A percentile compares a stretch with the other conserved stretches of the same genome.
phyloP scores from a whole-genome alignment of 169 alveolate species.

The Theileria parva region DNA sequence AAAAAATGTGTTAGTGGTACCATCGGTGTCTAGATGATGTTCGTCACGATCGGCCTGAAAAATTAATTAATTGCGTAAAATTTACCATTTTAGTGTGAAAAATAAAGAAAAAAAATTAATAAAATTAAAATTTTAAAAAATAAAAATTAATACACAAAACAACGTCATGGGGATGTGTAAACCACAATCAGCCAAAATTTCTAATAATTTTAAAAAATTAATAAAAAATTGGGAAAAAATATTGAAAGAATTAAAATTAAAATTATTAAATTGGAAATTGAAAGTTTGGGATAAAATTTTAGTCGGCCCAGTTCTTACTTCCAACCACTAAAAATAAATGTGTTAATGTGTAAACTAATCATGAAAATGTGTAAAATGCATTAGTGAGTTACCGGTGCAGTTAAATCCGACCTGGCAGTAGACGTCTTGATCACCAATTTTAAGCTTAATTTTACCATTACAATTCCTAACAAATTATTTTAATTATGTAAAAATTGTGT shows the following conservation, averaged over 20 bases:
- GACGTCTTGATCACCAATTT: constrained; percentile 67
- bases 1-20: not conserved
- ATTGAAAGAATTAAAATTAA: too few relatives aligned
- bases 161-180: constrained; percentile 22
- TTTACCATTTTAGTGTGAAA: not conserved
- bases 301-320: constrained; percentile 25
- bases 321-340: constrained; percentile 4
- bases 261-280: too few relatives aligned
- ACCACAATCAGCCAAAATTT: not conserved
- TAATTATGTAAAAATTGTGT: not conserved
- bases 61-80: not conserved
- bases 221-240: not conserved
- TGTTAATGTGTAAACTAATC: not conserved
- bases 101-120: too few relatives aligned
- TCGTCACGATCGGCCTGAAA: not conserved
- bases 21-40: constrained; percentile 4
- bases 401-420: constrained; percentile 75
- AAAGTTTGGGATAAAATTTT: not conserved
- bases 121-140: not conserved
- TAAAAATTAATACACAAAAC: not conserved
- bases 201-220: too few relatives aligned
- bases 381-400: constrained; percentile 57
- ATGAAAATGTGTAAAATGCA: not conserved
- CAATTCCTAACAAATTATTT: constrained; percentile 51
- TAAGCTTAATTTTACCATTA: constrained; percentile 60